These are phyloP conservation scores for Lichtheimia ramosa DNA, from an alignment of 371 early-diverging fungal species.

Conservation along the genomic window DNA sequence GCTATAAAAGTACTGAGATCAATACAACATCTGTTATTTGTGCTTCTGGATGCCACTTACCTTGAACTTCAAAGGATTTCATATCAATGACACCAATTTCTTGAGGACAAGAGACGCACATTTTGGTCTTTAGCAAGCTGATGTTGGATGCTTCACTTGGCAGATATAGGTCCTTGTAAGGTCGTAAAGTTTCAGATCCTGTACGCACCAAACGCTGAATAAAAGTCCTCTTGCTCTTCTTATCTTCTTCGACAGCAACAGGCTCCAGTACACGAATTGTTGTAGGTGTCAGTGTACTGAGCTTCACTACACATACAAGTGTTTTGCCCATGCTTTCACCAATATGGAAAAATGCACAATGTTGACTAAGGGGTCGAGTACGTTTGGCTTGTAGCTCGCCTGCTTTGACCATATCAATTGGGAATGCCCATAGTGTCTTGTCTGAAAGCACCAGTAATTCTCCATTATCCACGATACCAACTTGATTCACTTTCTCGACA, in stretches of 20 bases:
- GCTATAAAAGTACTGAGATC: conserved; percentile 9
- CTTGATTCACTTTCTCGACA: conserved; percentile 77
- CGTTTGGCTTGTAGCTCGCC: conserved; percentile 51
- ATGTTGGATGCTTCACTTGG: conserved; percentile 87
- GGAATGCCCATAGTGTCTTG: conserved; percentile 68
- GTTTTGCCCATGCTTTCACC: conserved; percentile 76
- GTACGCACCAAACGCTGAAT: conserved; percentile 49
- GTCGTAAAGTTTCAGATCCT: conserved; percentile 54
- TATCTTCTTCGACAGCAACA: conserved; percentile 55
- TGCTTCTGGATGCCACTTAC: conserved; percentile 1
- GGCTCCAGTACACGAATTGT: conserved; percentile 82
- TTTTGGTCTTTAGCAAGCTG: conserved; percentile 77
- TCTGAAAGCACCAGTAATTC: conserved; percentile 75
- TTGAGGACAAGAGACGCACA: conserved; percentile 89
- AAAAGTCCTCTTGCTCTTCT: conserved; percentile 51
- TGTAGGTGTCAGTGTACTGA: conserved; percentile 63
- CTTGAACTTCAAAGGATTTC: conserved; percentile 62
- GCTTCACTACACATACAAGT: conserved; percentile 75
- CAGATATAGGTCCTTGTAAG: conserved; percentile 87
- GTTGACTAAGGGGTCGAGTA: conserved; percentile 72
- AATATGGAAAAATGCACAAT: conserved; percentile 85
- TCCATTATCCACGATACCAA: conserved; percentile 74
- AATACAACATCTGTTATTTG: not conserved
- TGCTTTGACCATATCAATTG: conserved; percentile 61
- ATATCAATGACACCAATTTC: conserved; percentile 94